These are phyloP conservation scores for Saccharomycopsis fermentans DNA, from an alignment of 805 yeast genomes.

Conservation along the genomic window DNA sequence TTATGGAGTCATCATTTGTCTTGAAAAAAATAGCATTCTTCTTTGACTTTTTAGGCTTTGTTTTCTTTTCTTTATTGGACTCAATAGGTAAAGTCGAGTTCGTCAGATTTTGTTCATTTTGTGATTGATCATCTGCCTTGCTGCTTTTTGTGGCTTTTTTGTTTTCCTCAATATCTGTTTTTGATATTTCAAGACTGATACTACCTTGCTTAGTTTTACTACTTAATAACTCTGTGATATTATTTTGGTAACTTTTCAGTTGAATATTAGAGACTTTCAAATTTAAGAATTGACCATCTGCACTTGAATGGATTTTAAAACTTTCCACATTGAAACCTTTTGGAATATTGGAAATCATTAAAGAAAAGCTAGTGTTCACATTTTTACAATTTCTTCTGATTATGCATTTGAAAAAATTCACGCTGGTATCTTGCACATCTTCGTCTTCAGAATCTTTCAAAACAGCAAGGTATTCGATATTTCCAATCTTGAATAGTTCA, in stretches of 20 bases:
- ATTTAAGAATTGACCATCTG: not conserved
- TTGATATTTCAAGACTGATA: not conserved
- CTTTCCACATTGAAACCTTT: not conserved
- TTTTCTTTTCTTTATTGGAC: not conserved
- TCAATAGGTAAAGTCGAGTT: not conserved
- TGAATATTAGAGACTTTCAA: not conserved
- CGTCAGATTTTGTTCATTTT: not conserved
- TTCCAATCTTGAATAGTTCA: slow-evolving; percentile 6
- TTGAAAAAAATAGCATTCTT: slow-evolving; percentile 2
- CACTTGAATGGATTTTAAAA: not conserved
- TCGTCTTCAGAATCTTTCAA: not conserved
- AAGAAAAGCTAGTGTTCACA: slow-evolving; percentile 4
- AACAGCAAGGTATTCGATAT: slow-evolving; percentile 8
- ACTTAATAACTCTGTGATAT: not conserved
- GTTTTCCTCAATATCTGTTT: not conserved
- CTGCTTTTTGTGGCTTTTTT: not conserved
- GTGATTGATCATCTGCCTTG: not conserved
- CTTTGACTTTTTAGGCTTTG: slow-evolving; percentile 1
- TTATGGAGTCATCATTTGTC: not conserved
- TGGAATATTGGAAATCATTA: not conserved
- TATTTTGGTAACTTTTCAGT: not conserved
- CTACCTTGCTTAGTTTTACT: not conserved
- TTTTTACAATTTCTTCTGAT: slow-evolving; percentile 14
- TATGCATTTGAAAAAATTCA: slow-evolving; percentile 13
- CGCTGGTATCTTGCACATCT: not conserved